A percentile compares a stretch with the other conserved stretches of the same genome.
Conservation (phyloP, 768 basidiomycete species). For the Mycena floridula region DNA sequence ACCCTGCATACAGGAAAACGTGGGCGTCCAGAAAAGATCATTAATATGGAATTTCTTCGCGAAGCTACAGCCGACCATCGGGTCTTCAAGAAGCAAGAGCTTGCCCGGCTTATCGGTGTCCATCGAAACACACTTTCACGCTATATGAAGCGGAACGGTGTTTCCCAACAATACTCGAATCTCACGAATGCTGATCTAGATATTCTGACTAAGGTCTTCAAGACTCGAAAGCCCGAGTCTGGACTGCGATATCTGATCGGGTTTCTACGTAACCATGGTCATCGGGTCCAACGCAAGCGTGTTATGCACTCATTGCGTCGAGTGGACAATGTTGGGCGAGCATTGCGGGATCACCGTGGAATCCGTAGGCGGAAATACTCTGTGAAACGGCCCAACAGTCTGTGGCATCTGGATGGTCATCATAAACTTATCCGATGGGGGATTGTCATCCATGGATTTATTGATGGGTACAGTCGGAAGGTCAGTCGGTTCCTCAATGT, state of each 20-base stretch:
- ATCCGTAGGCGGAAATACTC: background rate
- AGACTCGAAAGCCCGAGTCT: constrained; percentile 5
- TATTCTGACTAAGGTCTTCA: constrained; percentile 2
- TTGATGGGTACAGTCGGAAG: too few species aligned
- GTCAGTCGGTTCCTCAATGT: background rate
- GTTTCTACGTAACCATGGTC: background rate
- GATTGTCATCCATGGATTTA: background rate
- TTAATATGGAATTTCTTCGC: constrained; percentile 4
- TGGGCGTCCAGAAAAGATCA: constrained; percentile 4
- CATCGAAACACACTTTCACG: constrained; percentile 6
- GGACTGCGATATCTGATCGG: constrained; percentile 5
- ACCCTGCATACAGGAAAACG: background rate
- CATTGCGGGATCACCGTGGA: background rate
- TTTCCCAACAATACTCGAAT: constrained; percentile 2
- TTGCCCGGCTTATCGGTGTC: constrained; percentile 1
- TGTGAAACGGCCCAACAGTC: too few species aligned
- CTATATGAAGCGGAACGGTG: constrained; percentile 7
- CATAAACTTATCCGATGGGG: background rate
- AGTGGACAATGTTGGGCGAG: too few species aligned
- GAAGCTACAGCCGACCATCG: constrained; percentile 5
- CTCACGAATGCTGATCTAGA: constrained; percentile 4
- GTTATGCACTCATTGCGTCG: too few species aligned
- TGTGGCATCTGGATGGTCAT: too few species aligned
- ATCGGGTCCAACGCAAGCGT: too few species aligned
- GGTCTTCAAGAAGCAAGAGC: constrained; percentile 4